Evolutionary conservation across 306 rosid species (phyloP), one percentile per base, ranked within the genome.

Genomic region (Castanopsis chinensis): DNA sequence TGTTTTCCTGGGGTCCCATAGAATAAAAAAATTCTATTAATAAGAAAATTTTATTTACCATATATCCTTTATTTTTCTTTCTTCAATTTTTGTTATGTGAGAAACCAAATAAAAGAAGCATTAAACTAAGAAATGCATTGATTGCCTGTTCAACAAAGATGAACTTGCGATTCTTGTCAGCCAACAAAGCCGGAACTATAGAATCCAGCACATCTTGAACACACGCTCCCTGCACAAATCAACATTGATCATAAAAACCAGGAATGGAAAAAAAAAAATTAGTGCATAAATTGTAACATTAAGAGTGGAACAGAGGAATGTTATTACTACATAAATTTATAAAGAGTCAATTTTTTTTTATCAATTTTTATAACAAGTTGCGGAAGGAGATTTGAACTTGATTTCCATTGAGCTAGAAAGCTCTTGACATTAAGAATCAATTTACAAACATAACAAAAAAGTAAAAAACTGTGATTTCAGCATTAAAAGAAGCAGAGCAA

Each of bases 61-160:
- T 3, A 49, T 49, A 0, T 49, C 6, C 12, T 15, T 30, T 30
- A 15, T 58, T 8, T 23, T 59, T 10, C 18, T 25, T 45, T 45
- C 53, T 45, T 45, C 32, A 21, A 59, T 20, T n/a, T 21, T 23
- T 64, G 6, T 15, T 19, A 14, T 3, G 1, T 2, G 32, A n/a
- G 43, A 14, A 35, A 30, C 70, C 32, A 19, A 27, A 5, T 32
- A 19, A 5, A 64, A 28, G 70, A 35, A 64, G 43, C 70, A 64
- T 14, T 8, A 64, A 64, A 30, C 23, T 85, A 49, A 49, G 53
- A 49, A 49, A 49, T 49, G 17, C 15, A 49, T 6, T 56, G 30
- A 69, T 85, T 87, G 73, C 98, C 97, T 87, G 91, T 76, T 94
- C 98, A 71, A 88, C 97, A 72, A 88, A 94, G 27, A 94, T 84